phyloP scores from a whole-genome alignment of 2,329 filamentous ascomycete species.

The Colletotrichum spinosum region DNA sequence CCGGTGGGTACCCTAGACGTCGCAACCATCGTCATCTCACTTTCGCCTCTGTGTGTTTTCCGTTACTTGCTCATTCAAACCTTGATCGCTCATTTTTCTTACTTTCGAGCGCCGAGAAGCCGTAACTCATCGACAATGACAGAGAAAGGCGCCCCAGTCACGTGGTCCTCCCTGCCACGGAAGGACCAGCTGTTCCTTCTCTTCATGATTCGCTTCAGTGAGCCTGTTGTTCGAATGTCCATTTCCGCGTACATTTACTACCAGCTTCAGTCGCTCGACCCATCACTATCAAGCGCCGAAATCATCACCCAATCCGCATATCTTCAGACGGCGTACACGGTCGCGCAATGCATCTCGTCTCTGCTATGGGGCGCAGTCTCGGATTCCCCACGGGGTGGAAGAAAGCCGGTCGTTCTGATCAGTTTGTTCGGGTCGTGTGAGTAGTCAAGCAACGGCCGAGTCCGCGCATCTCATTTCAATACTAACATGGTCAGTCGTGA shows the following conservation, averaged over 20 bases:
- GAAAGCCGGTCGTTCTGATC: not conserved
- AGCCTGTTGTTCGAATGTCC: not conserved
- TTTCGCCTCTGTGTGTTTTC: no score
- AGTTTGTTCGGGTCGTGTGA: not conserved
- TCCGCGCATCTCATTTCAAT: not conserved
- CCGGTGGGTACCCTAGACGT: no score
- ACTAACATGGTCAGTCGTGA: not conserved
- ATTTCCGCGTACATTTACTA: conserved; percentile 11
- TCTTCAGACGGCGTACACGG: conserved; percentile 10
- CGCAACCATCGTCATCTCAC: no score
- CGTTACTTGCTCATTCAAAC: no score
- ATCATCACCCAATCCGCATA: not conserved
- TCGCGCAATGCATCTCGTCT: conserved; percentile 1
- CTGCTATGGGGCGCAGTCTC: conserved; percentile 8
- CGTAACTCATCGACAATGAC: no score
- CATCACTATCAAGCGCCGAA: not conserved
- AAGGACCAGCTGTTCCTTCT: conserved; percentile 1
- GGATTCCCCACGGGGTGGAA: conserved; percentile 4
- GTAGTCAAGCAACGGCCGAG: not conserved
- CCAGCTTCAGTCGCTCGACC: conserved; percentile 1
- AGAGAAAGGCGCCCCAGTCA: not conserved
- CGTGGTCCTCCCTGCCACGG: not conserved
- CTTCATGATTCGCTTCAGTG: not conserved
- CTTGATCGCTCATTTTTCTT: no score
- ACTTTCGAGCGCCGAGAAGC: no score